Percentiles rank a stretch among this genome's conserved stretches.
phyloP scores from a whole-genome alignment of 1,284 basidiomycete species.

The Afroboletus lepidellus region DNA sequence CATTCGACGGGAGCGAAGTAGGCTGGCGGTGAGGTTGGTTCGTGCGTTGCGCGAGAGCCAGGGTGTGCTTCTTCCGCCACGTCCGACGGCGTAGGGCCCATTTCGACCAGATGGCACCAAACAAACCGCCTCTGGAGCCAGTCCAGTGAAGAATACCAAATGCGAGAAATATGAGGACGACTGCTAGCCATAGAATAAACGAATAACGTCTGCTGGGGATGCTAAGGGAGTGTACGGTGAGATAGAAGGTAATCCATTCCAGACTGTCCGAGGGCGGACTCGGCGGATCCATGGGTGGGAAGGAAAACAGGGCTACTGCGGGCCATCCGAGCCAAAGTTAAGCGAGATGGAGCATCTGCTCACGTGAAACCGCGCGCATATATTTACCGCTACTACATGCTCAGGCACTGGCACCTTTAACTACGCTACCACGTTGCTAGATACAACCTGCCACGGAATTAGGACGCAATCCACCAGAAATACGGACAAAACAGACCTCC shows the following conservation, averaged over 20 bases:
- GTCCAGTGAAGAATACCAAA: constrained; percentile 43
- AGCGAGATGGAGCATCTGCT: not conserved
- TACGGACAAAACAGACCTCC: constrained; percentile 45
- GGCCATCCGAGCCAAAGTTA: not conserved
- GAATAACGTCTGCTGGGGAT: constrained; percentile 53
- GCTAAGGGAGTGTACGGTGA: constrained; percentile 53
- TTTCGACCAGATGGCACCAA: constrained; percentile 52
- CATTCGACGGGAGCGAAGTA: constrained; percentile 58
- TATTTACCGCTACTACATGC: not conserved
- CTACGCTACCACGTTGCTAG: constrained; percentile 3
- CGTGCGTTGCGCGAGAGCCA: constrained; percentile 14
- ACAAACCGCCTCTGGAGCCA: constrained; percentile 40
- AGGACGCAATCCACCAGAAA: not conserved
- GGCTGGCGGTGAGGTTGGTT: constrained; percentile 44
- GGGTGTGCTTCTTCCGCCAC: constrained; percentile 34
- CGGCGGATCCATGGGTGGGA: constrained; percentile 37
- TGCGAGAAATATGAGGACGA: constrained; percentile 41
- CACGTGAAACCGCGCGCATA: not conserved
- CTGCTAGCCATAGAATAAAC: constrained; percentile 52
- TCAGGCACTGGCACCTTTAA: not conserved
- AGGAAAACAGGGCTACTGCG: not conserved
- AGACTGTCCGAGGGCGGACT: constrained; percentile 45
- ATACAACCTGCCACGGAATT: constrained; percentile 10
- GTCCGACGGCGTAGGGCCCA: constrained; percentile 56
- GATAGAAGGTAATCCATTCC: constrained; percentile 57